Conservation (phyloP, 2,329 filamentous ascomycete species). For the Cladosporium velox region DNA sequence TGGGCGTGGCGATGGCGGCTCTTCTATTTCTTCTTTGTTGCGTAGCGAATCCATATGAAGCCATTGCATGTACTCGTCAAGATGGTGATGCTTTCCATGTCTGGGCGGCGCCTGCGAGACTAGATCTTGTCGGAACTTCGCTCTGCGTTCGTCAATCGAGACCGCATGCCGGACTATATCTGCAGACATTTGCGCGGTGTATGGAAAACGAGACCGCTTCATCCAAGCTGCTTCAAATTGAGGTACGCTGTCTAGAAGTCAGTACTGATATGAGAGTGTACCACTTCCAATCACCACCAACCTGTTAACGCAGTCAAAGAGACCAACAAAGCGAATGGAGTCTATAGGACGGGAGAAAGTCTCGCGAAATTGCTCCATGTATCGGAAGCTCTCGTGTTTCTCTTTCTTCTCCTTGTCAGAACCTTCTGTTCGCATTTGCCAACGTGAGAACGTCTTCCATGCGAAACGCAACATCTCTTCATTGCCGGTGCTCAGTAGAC, state of each 20-base stretch:
- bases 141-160: conserved; percentile 69
- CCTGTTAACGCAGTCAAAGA: conserved; percentile 82
- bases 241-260: conserved; percentile 42
- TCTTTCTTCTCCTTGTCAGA: conserved; percentile 47
- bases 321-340: conserved; percentile 72
- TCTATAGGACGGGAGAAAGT: conserved; percentile 76
- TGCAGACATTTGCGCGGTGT: conserved; percentile 58
- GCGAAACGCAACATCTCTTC: conserved; percentile 83
- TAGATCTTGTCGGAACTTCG: conserved; percentile 71
- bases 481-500: conserved; percentile 76
- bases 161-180: conserved; percentile 68
- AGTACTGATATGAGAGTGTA: neutral
- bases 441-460: conserved; percentile 78
- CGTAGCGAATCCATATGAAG: conserved; percentile 13
- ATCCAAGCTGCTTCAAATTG: conserved; percentile 75
- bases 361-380: conserved; percentile 78
- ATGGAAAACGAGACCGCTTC: conserved; percentile 75
- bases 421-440: conserved; percentile 61
- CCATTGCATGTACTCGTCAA: conserved; percentile 18
- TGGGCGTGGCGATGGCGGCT: conserved; percentile 21
- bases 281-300: conserved; percentile 46
- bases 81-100: conserved; percentile 25
- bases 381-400: conserved; percentile 66
- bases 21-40: conserved; percentile 25
- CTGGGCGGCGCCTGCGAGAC: conserved; percentile 49